Evolutionary conservation across 2,329 filamentous ascomycete genomes (phyloP), one percentile per base, ranked within the genome.

Genomic region (Aureobasidium namibiae): DNA sequence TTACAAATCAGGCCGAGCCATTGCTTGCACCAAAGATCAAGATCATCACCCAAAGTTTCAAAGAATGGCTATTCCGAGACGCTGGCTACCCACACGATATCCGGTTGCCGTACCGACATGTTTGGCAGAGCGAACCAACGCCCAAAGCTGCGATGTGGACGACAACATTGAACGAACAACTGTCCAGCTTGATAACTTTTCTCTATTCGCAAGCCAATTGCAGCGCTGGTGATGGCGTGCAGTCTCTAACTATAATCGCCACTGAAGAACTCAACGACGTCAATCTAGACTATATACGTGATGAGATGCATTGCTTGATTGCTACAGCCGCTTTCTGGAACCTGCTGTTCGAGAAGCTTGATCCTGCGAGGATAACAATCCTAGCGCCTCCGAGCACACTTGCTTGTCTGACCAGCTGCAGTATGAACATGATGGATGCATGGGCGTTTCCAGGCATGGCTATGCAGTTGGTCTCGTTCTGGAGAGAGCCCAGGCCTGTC

Each of bases 341-440:
- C n/a, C 46, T 38, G 23, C 21, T 63, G 1, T 56, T 62, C 60
- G 45, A 59, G 0, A 56, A 41, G 23, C 42, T 74, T 4, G 66
- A 73, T 18, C 72, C 72, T 1, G 46, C 24, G 1, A 67, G 70
- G 4, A 46, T 78, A 2, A 68, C 72, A 1, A 69, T 77, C 8
- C 64, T 74, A 2, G 85, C 85, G 0, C 81, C 85, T 7, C 84
- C 86, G 0, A 75, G 79, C 4, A 81, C 83, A 18, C 75, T 91
- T 8, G 83, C 85, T 1, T 78, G 78, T 0, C 74, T 89, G 50
- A 72, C 87, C 4, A 81, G 81, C 18, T 80, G 80, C 5, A 76
- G 75, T 60, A 74, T 88, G 29, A 78, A 81, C 52, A 74, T 82
- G 39, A 76, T 76, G 23, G 66, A 66, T 11, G 64, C 49, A 50